These are phyloP conservation scores for Xanthoconium separans DNA, from an alignment of 1,284 basidiomycete genomes.

Conservation along the genomic window DNA sequence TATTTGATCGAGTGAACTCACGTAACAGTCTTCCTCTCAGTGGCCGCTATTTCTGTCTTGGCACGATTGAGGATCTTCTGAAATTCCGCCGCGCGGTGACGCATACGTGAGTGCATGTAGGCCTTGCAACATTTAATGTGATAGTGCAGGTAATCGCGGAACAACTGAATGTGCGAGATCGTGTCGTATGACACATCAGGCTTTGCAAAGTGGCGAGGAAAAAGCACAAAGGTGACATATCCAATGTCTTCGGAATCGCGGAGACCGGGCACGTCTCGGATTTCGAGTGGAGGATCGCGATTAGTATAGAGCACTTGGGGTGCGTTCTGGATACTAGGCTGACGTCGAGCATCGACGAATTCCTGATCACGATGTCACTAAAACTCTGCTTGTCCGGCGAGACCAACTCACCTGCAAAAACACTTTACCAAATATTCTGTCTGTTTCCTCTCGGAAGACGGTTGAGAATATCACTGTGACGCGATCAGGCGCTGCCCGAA, in stretches of 20 bases:
- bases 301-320: slow-evolving; percentile 98
- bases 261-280: slow-evolving; percentile 82
- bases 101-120: slow-evolving; percentile 99
- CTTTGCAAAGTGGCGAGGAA: slow-evolving; percentile 92
- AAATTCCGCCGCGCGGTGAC: slow-evolving; percentile 93
- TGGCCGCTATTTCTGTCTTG: slow-evolving; percentile 87
- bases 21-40: slow-evolving; percentile 93
- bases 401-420: slow-evolving; percentile 81
- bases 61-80: slow-evolving; percentile 97
- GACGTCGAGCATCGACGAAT: slow-evolving; percentile 96
- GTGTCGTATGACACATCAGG: slow-evolving; percentile 74
- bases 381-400: neutral
- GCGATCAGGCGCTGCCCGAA: slow-evolving; percentile 90
- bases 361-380: slow-evolving; percentile 54
- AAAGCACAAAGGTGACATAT: slow-evolving; percentile 98
- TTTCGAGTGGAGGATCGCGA: slow-evolving; percentile 94
- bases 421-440: slow-evolving; percentile 94
- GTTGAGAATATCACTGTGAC: slow-evolving; percentile 99
- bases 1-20: slow-evolving; percentile 38
- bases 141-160: slow-evolving; percentile 98
- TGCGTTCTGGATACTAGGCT: slow-evolving; percentile 93
- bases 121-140: slow-evolving; percentile 99
- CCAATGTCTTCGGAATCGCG: slow-evolving; percentile 89
- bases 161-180: slow-evolving; percentile 95
- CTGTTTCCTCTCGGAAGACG: slow-evolving; percentile 96